A percentile compares a stretch with the other conserved stretches of the same genome.
phyloP scores from a whole-genome alignment of 805 yeast genomes.

The Yarrowia sp. region DNA sequence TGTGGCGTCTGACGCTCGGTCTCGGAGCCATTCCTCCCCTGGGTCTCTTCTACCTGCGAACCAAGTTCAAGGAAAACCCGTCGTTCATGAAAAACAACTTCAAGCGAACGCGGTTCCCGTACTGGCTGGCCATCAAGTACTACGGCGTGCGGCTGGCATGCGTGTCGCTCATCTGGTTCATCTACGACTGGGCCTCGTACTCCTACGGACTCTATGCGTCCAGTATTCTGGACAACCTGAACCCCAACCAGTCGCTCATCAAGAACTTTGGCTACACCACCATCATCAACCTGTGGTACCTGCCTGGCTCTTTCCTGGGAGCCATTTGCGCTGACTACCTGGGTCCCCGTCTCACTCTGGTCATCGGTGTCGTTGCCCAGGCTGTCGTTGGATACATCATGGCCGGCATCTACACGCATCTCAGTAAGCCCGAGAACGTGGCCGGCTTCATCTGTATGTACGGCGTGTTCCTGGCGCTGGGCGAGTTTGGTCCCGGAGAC shows the following conservation, averaged over 20 bases:
- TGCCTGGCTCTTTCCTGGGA: slow-evolving; percentile 90
- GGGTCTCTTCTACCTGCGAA: slow-evolving; percentile 75
- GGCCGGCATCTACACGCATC: slow-evolving; percentile 69
- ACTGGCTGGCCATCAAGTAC: slow-evolving; percentile 70
- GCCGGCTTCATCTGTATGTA: slow-evolving; percentile 85
- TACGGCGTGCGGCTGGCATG: slow-evolving; percentile 81
- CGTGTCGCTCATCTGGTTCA: slow-evolving; percentile 84
- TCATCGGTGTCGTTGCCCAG: slow-evolving; percentile 72
- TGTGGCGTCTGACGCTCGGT: slow-evolving; percentile 92
- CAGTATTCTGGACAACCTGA: slow-evolving; percentile 67
- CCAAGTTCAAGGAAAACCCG: slow-evolving; percentile 75
- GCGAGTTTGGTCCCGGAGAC: slow-evolving; percentile 96
- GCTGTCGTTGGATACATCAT: slow-evolving; percentile 81
- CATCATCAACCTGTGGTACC: slow-evolving; percentile 82
- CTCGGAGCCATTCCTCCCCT: slow-evolving; percentile 89
- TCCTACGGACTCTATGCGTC: slow-evolving; percentile 88
- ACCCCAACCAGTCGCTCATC: slow-evolving; percentile 66
- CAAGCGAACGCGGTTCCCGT: slow-evolving; percentile 69
- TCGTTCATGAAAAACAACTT: slow-evolving; percentile 74
- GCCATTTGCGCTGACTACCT: slow-evolving; percentile 81
- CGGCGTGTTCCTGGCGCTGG: slow-evolving; percentile 85
- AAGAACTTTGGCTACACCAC: slow-evolving; percentile 91
- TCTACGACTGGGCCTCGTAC: slow-evolving; percentile 86
- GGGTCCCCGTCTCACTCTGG: slow-evolving; percentile 87
- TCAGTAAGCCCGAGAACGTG: slow-evolving; percentile 59